A percentile compares a stretch with the other conserved stretches of the same genome.
These are phyloP conservation scores for Tulasnella sp. DNA, from an alignment of 768 basidiomycete species.

Conservation along the genomic window DNA sequence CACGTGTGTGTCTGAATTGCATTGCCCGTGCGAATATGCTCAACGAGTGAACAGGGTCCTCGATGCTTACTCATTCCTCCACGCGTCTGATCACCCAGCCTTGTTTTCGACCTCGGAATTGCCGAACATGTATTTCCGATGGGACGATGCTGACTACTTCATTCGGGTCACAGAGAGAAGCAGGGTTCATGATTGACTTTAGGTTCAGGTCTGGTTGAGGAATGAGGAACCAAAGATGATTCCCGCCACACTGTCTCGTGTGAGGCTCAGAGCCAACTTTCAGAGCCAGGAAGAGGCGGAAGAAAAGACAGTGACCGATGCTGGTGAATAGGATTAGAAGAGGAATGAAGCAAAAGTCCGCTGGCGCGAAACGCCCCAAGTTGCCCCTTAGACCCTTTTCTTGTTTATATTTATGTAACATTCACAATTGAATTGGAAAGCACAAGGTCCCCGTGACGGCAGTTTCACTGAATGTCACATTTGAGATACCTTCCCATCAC, in stretches of 20 bases:
- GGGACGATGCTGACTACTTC: too few species aligned
- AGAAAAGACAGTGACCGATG: neutral
- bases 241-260: neutral
- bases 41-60: too few species aligned
- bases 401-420: neutral
- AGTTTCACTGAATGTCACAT: neutral
- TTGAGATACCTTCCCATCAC: neutral
- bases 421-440: neutral
- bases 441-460: neutral
- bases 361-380: neutral
- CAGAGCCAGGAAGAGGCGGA: neutral
- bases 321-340: conserved; percentile 5
- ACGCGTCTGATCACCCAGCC: too few species aligned
- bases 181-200: too few species aligned
- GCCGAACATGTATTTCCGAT: too few species aligned
- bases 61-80: too few species aligned
- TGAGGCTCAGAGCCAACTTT: conserved; percentile 8
- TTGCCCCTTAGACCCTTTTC: neutral
- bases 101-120: too few species aligned
- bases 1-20: too few species aligned
- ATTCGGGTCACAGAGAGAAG: too few species aligned
- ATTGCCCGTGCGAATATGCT: too few species aligned
- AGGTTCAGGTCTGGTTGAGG: too few species aligned
- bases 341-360: neutral
- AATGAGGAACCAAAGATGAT: neutral